Conservation (phyloP, 1,284 basidiomycete species). For the Xerocomus amazonicus region DNA sequence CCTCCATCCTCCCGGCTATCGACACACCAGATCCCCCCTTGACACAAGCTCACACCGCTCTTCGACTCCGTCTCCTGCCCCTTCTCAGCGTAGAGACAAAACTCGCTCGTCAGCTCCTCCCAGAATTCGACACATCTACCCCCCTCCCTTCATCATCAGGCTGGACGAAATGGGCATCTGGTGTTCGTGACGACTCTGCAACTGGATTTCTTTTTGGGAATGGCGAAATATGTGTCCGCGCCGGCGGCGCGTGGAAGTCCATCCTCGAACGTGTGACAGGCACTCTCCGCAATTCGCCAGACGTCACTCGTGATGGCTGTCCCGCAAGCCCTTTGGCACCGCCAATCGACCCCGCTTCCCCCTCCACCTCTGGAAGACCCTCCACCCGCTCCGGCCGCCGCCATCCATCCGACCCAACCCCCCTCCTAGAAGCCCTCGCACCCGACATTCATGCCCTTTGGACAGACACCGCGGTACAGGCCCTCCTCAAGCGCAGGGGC, state of each 20-base stretch:
- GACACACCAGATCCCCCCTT: conserved; percentile 12
- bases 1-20: neutral
- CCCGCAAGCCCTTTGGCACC: neutral
- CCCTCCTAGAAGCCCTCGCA: conserved; percentile 53
- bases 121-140: conserved; percentile 20
- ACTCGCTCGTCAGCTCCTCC: conserved; percentile 44
- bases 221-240: conserved; percentile 50
- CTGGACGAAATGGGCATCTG: conserved; percentile 28
- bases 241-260: conserved; percentile 56
- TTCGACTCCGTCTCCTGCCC: conserved; percentile 53
- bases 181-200: conserved; percentile 2
- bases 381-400: conserved; percentile 6
- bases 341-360: neutral
- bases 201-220: conserved; percentile 3
- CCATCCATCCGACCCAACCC: conserved; percentile 41
- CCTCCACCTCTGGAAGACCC: neutral
- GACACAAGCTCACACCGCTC: conserved; percentile 21
- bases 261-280: conserved; percentile 27
- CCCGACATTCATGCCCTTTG: conserved; percentile 62
- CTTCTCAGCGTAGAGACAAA: conserved; percentile 57
- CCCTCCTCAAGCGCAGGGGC: conserved; percentile 45
- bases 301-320: neutral
- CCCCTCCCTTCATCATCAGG: conserved; percentile 12
- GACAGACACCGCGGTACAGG: conserved; percentile 51
- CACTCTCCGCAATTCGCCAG: neutral